These are phyloP conservation scores for Pseudocercospora fijiensis DNA, from an alignment of 2,329 filamentous ascomycete genomes.

Conservation along the genomic window DNA sequence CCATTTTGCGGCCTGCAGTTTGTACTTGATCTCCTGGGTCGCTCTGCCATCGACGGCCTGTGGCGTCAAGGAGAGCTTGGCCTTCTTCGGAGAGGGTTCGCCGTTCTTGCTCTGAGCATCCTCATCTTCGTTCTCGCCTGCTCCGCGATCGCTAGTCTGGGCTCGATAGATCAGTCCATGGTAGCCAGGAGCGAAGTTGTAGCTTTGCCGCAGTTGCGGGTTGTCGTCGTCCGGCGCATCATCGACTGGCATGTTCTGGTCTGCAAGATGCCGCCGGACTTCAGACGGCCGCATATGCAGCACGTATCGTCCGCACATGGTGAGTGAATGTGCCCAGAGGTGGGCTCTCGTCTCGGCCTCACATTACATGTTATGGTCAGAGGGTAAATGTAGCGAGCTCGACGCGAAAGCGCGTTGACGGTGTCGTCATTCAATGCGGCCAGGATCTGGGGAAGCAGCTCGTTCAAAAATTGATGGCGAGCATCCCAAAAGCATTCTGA, in stretches of 20 bases:
- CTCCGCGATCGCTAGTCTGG: slow-evolving; percentile 58
- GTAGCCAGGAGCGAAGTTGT: slow-evolving; percentile 90
- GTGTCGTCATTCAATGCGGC: slow-evolving; percentile 12
- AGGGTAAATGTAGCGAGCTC: not conserved
- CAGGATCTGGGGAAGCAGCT: not conserved
- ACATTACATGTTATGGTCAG: not conserved
- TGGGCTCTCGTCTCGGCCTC: not conserved
- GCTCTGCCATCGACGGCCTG: slow-evolving; percentile 25
- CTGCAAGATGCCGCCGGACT: slow-evolving; percentile 69
- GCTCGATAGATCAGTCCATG: slow-evolving; percentile 84
- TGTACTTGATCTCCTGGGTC: slow-evolving; percentile 60
- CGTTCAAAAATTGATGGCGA: not conserved
- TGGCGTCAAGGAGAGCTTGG: slow-evolving; percentile 25
- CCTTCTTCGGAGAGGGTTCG: slow-evolving; percentile 29
- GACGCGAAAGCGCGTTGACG: slow-evolving; percentile 4
- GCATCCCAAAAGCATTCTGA: not conserved
- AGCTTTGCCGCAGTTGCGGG: slow-evolving; percentile 69
- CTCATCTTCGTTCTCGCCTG: slow-evolving; percentile 23
- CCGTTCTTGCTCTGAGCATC: slow-evolving; percentile 30
- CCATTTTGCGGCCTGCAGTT: slow-evolving; percentile 93
- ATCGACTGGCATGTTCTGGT: slow-evolving; percentile 70
- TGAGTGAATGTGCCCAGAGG: not conserved
- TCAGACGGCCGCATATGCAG: slow-evolving; percentile 64
- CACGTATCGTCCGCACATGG: slow-evolving; percentile 69
- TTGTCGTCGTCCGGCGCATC: slow-evolving; percentile 71